Conservation (phyloP, 2,329 filamentous ascomycete species). For the Fusarium nodosum region DNA sequence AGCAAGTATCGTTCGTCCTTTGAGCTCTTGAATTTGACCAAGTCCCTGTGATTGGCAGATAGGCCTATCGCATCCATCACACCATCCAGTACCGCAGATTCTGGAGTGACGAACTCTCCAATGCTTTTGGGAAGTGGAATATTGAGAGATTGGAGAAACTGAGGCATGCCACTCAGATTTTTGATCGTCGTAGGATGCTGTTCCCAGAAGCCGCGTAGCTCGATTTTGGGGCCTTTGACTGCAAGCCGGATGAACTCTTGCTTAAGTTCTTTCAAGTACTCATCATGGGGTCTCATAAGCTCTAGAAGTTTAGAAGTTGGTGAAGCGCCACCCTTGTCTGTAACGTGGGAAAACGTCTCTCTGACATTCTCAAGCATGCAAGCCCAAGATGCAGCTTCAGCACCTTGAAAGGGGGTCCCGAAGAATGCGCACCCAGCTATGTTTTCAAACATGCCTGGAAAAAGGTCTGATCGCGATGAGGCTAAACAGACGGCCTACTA, state of each 20-base stretch:
- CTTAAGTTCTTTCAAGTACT: slow-evolving; percentile 55
- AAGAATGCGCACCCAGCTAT: slow-evolving; percentile 58
- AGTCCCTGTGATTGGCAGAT: slow-evolving; percentile 56
- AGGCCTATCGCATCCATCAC: slow-evolving; percentile 53
- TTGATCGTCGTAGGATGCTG: slow-evolving; percentile 57
- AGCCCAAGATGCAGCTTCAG: slow-evolving; percentile 54
- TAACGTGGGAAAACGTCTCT: slow-evolving; percentile 56
- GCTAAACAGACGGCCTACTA: slow-evolving; percentile 49
- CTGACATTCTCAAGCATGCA: slow-evolving; percentile 55
- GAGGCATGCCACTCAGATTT: slow-evolving; percentile 53
- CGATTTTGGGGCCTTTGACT: slow-evolving; percentile 55
- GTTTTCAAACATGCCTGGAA: slow-evolving; percentile 57
- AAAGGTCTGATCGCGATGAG: slow-evolving; percentile 54
- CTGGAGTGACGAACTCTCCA: slow-evolving; percentile 57
- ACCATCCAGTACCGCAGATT: slow-evolving; percentile 58
- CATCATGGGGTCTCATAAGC: slow-evolving; percentile 58
- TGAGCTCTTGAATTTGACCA: slow-evolving; percentile 59
- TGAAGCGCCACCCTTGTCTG: slow-evolving; percentile 53
- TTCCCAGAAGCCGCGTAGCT: slow-evolving; percentile 58
- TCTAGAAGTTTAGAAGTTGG: slow-evolving; percentile 56
- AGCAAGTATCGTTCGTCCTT: slow-evolving; percentile 56
- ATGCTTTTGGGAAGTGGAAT: slow-evolving; percentile 51
- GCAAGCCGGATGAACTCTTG: slow-evolving; percentile 57
- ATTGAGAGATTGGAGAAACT: slow-evolving; percentile 43
- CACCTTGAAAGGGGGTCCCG: slow-evolving; percentile 58